Base-by-base conservation (phyloP, 805 yeast species). In the Kuraishia borneana region DNA sequence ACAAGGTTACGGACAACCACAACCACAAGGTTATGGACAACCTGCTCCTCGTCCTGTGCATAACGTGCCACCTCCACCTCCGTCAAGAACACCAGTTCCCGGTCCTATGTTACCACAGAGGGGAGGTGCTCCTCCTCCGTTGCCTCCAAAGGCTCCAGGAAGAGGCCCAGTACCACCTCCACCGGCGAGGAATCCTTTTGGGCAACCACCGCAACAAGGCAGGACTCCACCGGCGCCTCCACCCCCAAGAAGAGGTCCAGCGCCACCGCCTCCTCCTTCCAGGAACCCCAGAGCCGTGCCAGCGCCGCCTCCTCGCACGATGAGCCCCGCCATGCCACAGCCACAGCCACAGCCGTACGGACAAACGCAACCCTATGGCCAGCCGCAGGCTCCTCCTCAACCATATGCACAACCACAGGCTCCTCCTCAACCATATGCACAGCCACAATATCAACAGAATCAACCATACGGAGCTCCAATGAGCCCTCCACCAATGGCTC, bases 31-130 rank as follows among this genome's bases (percentile, higher is more conserved):
- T 10, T 22, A 40, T 13, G 35, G 39, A 5, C 45, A 39, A 14
- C 52, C 62, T 16, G 60, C 59, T n/a, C 54, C 49, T 6, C 48
- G 51, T 6, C 45, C 48, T 13, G 32, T 43, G 13, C 41, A 48
- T 13, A 18, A 26, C 22, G 33, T 22, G 21, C 34, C 42, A 12
- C 44, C 56, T 18, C 50, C 48, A 8, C 44, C 51, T 5, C 39
- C 47, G 8, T 32, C 45, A 10, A 32, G 40, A 21, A 18, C 23
- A 12, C 21, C 18, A n/a, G 21, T 18, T 30, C 18, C 10, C n/a
- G n/a, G n/a, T 6, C 28, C 28, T 12, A 6, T 16, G 16, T 6
- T 25, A 10, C 28, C 28, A 6, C 13, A 12, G 6, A 25, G 28
- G 20, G 26, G 35, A 14, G 32, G 35, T 9, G 43, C 44, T 3